Evolutionary conservation across 2,329 filamentous ascomycete genomes (phyloP).

Genomic region (Fusarium protoensiforme): DNA sequence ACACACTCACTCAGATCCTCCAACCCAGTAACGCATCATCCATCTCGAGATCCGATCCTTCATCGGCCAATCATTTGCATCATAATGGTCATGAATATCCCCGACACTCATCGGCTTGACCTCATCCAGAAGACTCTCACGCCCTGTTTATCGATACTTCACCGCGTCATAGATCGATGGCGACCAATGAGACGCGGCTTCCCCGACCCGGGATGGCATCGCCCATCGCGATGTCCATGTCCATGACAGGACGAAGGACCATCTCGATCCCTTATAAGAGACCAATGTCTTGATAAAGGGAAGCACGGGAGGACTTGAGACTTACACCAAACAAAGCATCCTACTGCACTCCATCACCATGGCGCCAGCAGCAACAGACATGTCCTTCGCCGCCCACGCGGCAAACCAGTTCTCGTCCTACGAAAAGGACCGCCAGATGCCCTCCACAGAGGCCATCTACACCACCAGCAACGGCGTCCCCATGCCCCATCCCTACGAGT

Average conservation of each 20-base stretch:
- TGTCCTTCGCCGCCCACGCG: slow-evolving; percentile 51
- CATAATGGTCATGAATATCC: slow-evolving; percentile 14
- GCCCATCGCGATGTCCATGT: background rate
- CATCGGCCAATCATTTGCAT: slow-evolving; percentile 21
- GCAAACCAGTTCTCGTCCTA: slow-evolving; percentile 51
- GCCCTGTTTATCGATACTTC: background rate
- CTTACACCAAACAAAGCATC: background rate
- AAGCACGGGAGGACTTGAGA: background rate
- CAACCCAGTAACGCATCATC: slow-evolving; percentile 19
- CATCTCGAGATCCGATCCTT: background rate
- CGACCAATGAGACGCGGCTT: background rate
- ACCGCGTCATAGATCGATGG: slow-evolving; percentile 27
- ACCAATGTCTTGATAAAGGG: background rate
- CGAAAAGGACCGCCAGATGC: slow-evolving; percentile 52
- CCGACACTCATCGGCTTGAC: background rate
- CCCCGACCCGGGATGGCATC: background rate
- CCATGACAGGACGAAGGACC: background rate
- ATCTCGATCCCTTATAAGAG: background rate
- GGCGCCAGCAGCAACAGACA: slow-evolving; percentile 44
- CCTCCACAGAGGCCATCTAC: slow-evolving; percentile 59
- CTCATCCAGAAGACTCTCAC: background rate
- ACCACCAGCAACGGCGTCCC: slow-evolving; percentile 67
- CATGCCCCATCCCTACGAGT: slow-evolving; percentile 67
- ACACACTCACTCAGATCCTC: background rate
- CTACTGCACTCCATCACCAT: slow-evolving; percentile 17